Evolutionary conservation across 345 rosid genomes (phyloP).

Genomic region (Boechera divaricarpa): DNA sequence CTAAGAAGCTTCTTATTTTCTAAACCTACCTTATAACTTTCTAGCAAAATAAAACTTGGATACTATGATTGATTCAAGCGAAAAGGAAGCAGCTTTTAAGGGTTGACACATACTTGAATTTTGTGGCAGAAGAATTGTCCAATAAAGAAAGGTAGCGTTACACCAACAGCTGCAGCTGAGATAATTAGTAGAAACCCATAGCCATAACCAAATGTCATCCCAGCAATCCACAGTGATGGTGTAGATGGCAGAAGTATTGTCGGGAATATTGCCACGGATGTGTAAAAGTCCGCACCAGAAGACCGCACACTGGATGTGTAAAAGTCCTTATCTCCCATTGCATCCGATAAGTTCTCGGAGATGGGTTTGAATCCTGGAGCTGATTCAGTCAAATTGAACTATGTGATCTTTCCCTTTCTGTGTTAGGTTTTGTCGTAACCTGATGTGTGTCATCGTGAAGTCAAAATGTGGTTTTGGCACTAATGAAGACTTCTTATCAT

Average conservation of each 20-base stretch:
- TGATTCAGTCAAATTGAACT: conserved; percentile 51
- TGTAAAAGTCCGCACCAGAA: conserved; percentile 48
- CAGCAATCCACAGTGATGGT: conserved; percentile 98
- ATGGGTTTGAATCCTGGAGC: conserved; percentile 40
- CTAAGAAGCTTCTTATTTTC: neutral
- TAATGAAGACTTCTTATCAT: neutral
- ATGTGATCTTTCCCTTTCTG: neutral
- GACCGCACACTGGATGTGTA: conserved; percentile 74
- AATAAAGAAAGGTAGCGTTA: conserved; percentile 86
- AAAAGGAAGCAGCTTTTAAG: neutral
- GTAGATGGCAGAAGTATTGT: conserved; percentile 80
- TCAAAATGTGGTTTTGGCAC: neutral
- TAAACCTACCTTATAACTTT: neutral
- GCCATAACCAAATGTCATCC: conserved; percentile 96
- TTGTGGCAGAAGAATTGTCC: conserved; percentile 79
- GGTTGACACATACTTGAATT: conserved; percentile 61
- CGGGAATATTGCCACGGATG: conserved; percentile 85
- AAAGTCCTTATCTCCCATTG: conserved; percentile 86
- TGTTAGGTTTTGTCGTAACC: neutral
- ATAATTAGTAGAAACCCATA: conserved; percentile 83
- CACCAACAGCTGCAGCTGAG: conserved; percentile 67
- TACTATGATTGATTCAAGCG: conserved; percentile 8
- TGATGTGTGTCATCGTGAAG: neutral
- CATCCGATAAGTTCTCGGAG: conserved; percentile 52
- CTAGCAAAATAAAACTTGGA: conserved; percentile 1